A percentile compares a stretch with the other conserved stretches of the same genome.
Conservation (phyloP, 2,329 filamentous ascomycete species). For the Phyllachora maydis region DNA sequence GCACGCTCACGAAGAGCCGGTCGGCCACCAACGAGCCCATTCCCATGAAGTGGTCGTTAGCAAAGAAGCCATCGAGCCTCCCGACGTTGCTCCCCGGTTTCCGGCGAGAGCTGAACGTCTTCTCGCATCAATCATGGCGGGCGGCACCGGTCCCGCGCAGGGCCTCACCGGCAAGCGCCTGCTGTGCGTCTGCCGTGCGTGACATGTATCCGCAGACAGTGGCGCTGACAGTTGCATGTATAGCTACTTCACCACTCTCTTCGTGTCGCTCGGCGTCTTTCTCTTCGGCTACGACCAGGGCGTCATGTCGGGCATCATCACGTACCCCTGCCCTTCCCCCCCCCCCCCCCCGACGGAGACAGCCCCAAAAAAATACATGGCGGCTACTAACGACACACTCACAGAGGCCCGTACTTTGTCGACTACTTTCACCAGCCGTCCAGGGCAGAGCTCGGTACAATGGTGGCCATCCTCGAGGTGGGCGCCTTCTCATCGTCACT, state of each 20-base stretch:
- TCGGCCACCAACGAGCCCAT: conserved; percentile 5
- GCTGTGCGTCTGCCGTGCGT: conserved; percentile 44
- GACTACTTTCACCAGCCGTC: conserved; percentile 85
- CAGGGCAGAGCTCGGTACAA: conserved; percentile 75
- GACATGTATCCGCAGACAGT: conserved; percentile 1
- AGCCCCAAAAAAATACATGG: neutral
- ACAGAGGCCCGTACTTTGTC: conserved; percentile 67
- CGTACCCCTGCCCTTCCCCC: conserved; percentile 20
- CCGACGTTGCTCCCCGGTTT: conserved; percentile 39
- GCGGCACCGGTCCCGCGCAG: conserved; percentile 55
- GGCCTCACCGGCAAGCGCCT: conserved; percentile 92
- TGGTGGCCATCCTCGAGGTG: conserved; percentile 92
- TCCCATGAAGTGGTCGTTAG: conserved; percentile 22
- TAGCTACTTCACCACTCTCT: conserved; percentile 88
- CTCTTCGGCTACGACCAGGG: conserved; percentile 81
- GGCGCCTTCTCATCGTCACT: conserved; percentile 85
- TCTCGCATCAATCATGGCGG: conserved; percentile 71
- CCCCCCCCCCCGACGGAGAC: neutral
- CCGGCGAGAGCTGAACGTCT: conserved; percentile 48
- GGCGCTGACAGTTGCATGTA: conserved; percentile 7
- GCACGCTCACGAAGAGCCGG: conserved; percentile 6
- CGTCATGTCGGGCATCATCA: conserved; percentile 61
- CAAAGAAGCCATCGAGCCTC: conserved; percentile 71
- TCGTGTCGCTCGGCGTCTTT: conserved; percentile 72
- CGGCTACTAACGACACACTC: too few relatives aligned